Evolutionary conservation across 2,329 filamentous ascomycete species (phyloP).

Genomic region (Fusarium musae): DNA sequence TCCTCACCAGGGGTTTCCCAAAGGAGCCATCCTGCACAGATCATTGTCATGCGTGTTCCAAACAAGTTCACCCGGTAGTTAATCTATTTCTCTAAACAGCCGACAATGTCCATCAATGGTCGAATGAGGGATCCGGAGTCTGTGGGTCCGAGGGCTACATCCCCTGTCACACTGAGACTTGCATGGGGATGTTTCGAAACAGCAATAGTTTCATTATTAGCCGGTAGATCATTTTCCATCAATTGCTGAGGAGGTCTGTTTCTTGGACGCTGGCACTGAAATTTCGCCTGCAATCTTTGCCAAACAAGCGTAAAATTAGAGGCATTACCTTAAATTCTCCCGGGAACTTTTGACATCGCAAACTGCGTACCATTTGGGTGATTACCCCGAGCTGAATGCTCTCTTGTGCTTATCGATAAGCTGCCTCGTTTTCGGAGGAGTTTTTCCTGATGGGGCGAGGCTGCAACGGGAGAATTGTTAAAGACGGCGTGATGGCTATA

Average conservation of each 20-base stretch:
- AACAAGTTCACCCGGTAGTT: background rate
- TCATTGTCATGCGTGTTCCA: background rate
- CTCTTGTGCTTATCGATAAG: background rate
- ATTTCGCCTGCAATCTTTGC: conserved; percentile 3
- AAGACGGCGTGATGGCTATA: background rate
- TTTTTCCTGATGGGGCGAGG: background rate
- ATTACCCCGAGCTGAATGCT: background rate
- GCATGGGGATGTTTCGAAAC: conserved; percentile 20
- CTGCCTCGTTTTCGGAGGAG: background rate
- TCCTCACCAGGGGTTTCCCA: background rate
- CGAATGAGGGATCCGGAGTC: conserved; percentile 16
- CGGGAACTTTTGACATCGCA: background rate
- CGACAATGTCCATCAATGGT: background rate
- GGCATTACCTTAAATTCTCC: background rate
- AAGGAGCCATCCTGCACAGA: background rate
- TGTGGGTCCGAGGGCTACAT: conserved; percentile 11
- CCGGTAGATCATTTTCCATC: conserved; percentile 10
- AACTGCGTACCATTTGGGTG: background rate
- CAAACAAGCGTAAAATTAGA: background rate
- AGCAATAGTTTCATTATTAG: conserved; percentile 15
- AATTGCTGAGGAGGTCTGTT: background rate
- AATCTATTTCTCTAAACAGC: background rate
- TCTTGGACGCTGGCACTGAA: background rate
- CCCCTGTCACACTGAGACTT: conserved; percentile 1
- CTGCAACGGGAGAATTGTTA: background rate